Percentiles rank a stretch among this genome's conserved stretches.
Conservation (phyloP, 2,329 filamentous ascomycete genomes). For the Fusarium newnesense region DNA sequence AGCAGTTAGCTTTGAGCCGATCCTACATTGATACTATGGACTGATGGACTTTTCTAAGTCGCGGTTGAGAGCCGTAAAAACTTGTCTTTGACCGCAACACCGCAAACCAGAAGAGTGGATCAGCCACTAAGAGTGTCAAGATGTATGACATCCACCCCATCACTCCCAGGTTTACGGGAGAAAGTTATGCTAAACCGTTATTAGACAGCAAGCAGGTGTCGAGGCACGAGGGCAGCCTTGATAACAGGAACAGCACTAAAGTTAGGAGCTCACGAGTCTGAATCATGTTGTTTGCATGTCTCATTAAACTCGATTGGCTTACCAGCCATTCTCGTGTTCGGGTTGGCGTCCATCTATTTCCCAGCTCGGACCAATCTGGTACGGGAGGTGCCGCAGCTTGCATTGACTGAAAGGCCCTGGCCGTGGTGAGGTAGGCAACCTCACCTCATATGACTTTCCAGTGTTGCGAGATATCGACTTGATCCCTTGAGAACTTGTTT, state of each 20-base stretch:
- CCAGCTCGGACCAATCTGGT: conserved; percentile 23
- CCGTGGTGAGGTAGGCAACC: background rate
- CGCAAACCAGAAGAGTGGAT: conserved; percentile 10
- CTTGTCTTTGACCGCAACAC: conserved; percentile 20
- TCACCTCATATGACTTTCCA: conserved; percentile 19
- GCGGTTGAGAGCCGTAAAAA: background rate
- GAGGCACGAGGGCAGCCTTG: conserved; percentile 9
- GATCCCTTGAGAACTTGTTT: background rate
- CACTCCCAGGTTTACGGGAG: conserved; percentile 10
- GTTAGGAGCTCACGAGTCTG: conserved; percentile 21
- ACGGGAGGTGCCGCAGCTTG: conserved; percentile 30
- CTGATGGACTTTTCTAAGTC: background rate
- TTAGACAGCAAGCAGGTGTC: background rate
- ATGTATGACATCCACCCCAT: background rate
- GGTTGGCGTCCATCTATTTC: conserved; percentile 14
- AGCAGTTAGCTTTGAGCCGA: conserved; percentile 1
- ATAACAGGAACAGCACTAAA: background rate
- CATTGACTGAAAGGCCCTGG: conserved; percentile 7
- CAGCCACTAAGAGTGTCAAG: background rate
- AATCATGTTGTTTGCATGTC: conserved; percentile 26
- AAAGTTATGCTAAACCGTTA: conserved; percentile 20
- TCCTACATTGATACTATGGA: conserved; percentile 1
- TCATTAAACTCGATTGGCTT: conserved; percentile 34
- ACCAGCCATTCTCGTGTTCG: conserved; percentile 32
- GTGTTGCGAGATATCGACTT: conserved; percentile 1